phyloP scores from a whole-genome alignment of 2,329 filamentous ascomycete genomes.

The Didymella sp. region DNA sequence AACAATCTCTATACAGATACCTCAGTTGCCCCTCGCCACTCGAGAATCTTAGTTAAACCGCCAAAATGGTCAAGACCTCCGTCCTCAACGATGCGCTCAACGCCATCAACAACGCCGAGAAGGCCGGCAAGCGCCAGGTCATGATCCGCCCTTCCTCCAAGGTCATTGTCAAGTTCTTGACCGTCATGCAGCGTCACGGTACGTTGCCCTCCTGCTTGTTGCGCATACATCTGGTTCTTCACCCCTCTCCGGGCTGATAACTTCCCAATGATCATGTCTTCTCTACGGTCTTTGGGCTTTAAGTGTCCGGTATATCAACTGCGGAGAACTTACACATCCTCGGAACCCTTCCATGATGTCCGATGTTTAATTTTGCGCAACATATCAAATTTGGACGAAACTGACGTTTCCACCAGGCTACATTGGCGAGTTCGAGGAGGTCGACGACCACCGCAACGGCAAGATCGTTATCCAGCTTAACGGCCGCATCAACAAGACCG shows the following conservation, averaged over 20 bases:
- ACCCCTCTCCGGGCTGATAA: constrained; percentile 92
- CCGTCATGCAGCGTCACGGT: constrained; percentile 99
- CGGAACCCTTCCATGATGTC: constrained; percentile 75
- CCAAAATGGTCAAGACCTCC: constrained; percentile 98
- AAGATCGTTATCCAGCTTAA: constrained; percentile 99
- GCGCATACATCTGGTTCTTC: constrained; percentile 23
- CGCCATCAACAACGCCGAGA: constrained; percentile 99
- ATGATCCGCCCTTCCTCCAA: constrained; percentile 97
- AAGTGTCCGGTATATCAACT: constrained; percentile 96
- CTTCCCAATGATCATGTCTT: constrained; percentile 92
- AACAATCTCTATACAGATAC: constrained; percentile 59
- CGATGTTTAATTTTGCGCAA: constrained; percentile 95
- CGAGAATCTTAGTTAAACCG: constrained; percentile 78
- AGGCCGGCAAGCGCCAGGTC: constrained; percentile 99
- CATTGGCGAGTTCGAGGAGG: constrained; percentile 99
- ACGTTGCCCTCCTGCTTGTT: constrained; percentile 58
- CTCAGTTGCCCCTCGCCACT: constrained; percentile 68
- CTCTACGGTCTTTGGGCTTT: constrained; percentile 97
- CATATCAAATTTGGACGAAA: constrained; percentile 66
- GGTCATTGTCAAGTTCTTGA: constrained; percentile 99
- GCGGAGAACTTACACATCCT: constrained; percentile 98
- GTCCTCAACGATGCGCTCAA: constrained; percentile 99
- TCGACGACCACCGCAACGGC: constrained; percentile 99
- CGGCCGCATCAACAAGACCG: constrained; percentile 98
- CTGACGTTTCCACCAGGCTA: constrained; percentile 69